Conservation (phyloP, 768 basidiomycete species). For the Psilocybe cubensis region DNA sequence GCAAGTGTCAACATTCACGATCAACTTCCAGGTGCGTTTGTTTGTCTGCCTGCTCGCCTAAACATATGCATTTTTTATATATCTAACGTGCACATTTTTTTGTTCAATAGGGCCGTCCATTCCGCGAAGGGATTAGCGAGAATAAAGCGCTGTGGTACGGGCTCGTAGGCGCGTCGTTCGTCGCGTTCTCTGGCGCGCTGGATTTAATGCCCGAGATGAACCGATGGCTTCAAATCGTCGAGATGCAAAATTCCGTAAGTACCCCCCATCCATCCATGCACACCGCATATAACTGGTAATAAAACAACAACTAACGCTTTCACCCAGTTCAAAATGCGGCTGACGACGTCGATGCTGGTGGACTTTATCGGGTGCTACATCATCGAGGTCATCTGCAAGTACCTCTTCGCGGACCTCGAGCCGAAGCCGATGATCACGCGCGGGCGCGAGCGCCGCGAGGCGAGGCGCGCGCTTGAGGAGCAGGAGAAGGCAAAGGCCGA, state of each 20-base stretch:
- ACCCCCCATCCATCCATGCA: too few species aligned
- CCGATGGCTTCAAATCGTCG: slow-evolving; percentile 95
- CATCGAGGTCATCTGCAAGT: slow-evolving; percentile 83
- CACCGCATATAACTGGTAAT: too few species aligned
- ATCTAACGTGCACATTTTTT: background rate
- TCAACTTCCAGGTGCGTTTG: slow-evolving; percentile 85
- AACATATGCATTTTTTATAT: background rate
- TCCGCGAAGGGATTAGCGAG: slow-evolving; percentile 97
- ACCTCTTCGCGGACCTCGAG: slow-evolving; percentile 85
- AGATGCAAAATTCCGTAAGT: slow-evolving; percentile 72
- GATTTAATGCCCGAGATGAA: slow-evolving; percentile 96
- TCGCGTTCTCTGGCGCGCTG: slow-evolving; percentile 92
- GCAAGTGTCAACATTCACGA: slow-evolving; percentile 97
- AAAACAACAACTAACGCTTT: background rate
- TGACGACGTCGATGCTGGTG: slow-evolving; percentile 81
- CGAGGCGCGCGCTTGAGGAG: slow-evolving; percentile 41
- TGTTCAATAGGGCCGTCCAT: slow-evolving; percentile 78
- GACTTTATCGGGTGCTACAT: slow-evolving; percentile 91
- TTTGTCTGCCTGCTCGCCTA: background rate
- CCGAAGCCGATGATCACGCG: slow-evolving; percentile 85
- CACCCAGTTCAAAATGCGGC: slow-evolving; percentile 75
- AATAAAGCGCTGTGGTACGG: slow-evolving; percentile 95
- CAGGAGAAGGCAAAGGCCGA: slow-evolving; percentile 16
- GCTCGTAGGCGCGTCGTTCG: slow-evolving; percentile 83
- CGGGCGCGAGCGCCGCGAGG: slow-evolving; percentile 80